phyloP scores from a whole-genome alignment of 305 asterid species.

The Solanum hybrid region DNA sequence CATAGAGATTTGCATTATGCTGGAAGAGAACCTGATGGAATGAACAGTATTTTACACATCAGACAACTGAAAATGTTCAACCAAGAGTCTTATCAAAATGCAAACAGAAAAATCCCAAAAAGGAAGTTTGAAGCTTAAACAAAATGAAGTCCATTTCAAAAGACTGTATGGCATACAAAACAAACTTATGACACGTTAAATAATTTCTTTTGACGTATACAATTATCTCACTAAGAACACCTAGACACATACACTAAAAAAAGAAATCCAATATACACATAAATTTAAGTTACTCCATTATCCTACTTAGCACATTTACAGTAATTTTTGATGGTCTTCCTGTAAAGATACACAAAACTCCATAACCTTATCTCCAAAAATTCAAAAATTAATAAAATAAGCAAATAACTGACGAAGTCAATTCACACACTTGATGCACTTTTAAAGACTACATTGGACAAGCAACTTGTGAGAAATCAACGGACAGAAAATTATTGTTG shows the following conservation, averaged over 20 bases:
- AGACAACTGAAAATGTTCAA: neutral
- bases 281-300: neutral
- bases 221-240: neutral
- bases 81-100: neutral
- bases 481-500: neutral
- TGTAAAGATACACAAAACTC: neutral
- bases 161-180: neutral
- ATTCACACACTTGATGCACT: neutral
- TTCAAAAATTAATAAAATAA: neutral
- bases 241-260: neutral
- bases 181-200: neutral
- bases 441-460: neutral
- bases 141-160: neutral
- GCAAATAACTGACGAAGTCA: neutral
- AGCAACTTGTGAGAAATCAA: neutral
- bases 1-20: constrained; percentile 86
- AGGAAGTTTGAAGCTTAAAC: neutral
- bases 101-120: neutral
- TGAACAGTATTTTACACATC: constrained; percentile 13
- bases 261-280: neutral
- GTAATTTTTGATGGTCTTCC: neutral
- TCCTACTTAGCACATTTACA: neutral
- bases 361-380: neutral
- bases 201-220: neutral
- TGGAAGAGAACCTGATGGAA: constrained; percentile 69